A percentile compares a stretch with the other conserved stretches of the same genome.
phyloP scores from a whole-genome alignment of 371 early-diverging fungal species.

The Basidiobolus meristosporus region DNA sequence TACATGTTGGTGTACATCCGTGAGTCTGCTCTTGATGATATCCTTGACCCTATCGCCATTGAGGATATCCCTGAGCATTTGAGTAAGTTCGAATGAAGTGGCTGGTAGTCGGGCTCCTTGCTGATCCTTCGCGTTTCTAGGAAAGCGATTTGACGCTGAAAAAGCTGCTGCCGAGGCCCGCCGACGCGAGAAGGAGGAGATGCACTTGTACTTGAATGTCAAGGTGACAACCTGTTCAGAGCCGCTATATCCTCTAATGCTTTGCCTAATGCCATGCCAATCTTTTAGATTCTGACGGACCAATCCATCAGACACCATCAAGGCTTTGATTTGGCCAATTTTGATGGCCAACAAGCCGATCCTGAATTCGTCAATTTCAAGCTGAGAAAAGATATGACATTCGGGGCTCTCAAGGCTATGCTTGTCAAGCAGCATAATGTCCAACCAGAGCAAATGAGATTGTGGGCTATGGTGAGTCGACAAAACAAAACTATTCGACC shows the following conservation, averaged over 20 bases:
- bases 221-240: slow-evolving; percentile 16
- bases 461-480: slow-evolving; percentile 69
- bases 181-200: slow-evolving; percentile 45
- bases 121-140: slow-evolving; percentile 12
- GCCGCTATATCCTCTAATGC: not conserved
- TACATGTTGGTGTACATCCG: slow-evolving; percentile 95
- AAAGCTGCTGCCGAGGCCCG: slow-evolving; percentile 23
- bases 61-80: slow-evolving; percentile 72
- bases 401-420: slow-evolving; percentile 24
- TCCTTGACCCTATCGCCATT: slow-evolving; percentile 40
- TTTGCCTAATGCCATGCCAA: not conserved
- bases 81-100: no score
- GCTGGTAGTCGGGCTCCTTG: no score
- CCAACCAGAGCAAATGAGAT: slow-evolving; percentile 31
- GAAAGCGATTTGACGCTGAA: slow-evolving; percentile 35
- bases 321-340: slow-evolving; percentile 67
- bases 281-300: slow-evolving; percentile 32
- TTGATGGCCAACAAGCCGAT: slow-evolving; percentile 22
- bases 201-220: slow-evolving; percentile 39
- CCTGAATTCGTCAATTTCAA: slow-evolving; percentile 18
- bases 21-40: slow-evolving; percentile 42
- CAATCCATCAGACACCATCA: slow-evolving; percentile 37
- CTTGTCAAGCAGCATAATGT: slow-evolving; percentile 26
- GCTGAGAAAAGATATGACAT: slow-evolving; percentile 29
- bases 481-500: slow-evolving; percentile 75